Base-by-base conservation (phyloP, 371 early-diverging fungal genomes). In the Paraphysoderma sedebokerense region DNA sequence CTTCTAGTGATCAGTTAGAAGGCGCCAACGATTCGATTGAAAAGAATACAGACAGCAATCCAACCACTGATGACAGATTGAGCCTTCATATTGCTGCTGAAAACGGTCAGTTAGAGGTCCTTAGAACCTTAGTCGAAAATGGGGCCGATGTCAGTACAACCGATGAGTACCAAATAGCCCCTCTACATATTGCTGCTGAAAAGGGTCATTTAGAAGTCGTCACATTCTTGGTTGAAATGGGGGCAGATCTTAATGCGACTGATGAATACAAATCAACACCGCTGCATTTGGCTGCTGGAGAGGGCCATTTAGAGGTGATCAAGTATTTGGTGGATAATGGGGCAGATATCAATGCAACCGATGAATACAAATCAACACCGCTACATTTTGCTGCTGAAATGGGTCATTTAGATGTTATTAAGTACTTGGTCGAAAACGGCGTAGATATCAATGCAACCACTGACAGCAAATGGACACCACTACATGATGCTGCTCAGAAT, bases 401-500 rank as follows among this genome's bases (percentile, higher is more conserved):
- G 49, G 78, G 78, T 8, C 62, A 72, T 28, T 19, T 65, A 34
- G 58, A 61, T 26, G 52, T 46, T 26, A 51, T 66, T 0, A 29
- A 50, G 5, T 32, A 44, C 20, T 59, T 57, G 20, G 41, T 78
- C 30, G 66, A 70, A 42, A 76, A 77, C 28, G 89, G 89, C 11
- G 81, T 81, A 0, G 81, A 85, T 38, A 68, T 85, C 12, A 76
- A 78, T 38, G 67, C 70, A 42, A 58, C 53, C 34, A 85, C 84
- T 47, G 66, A 85, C 49, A 81, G 81, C 6, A 82, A 81, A 1
- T 74, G 75, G 66, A 80, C 85, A 9, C 80, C 86, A 1, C 50
- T 85, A 13, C 86, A 85, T 56, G 77, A 83, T 56, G 81, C 82
- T 6, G 74, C 82, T 12, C 62, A 82, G 8, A 65, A 72, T 23